Evolutionary conservation across 2,329 filamentous ascomycete genomes (phyloP), one percentile per base, ranked within the genome.

Genomic region (Ustulina deusta): DNA sequence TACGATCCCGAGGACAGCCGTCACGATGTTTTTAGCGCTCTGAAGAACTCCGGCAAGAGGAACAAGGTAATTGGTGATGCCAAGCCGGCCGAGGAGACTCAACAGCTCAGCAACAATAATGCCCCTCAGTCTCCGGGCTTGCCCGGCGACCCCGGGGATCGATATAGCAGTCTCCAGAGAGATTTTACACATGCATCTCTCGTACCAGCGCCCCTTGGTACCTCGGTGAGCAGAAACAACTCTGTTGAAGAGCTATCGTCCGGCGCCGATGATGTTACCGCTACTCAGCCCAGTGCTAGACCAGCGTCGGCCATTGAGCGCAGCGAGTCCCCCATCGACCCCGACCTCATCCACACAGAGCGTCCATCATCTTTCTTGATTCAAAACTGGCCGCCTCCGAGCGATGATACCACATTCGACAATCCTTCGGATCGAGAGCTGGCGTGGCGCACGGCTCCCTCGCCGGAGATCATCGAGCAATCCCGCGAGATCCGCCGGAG

Each of bases 131-230:
- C 17, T 13, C 17, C 17, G 25, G n/a, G 4, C 17, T 4, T 3
- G 17, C 20, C 2, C n/a, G n/a, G 5, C 2, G 25, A 15, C 6
- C 10, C 9, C 2, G 20, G 36, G 2, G 29, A n/a, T 17, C 40
- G 9, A 17, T 59, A 46, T 20, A n/a, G 17, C 0, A 25, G 10
- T 6, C 27, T 63, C 11, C 0, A 63, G 0, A 38, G 63, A 59
- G 66, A 63, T 2, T 66, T 9, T 29, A 63, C 66, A 1, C 36
- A 54, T 13, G 34, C 29, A 6, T 60, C 58, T 2, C 32, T 66
- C 0, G 55, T 69, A 6, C 66, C 66, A 22, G 25, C 10, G 11
- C 58, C 66, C 6, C 66, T 69, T 4, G 36, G 2, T 10, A 1
- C 44, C 46, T 1, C 2, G 13, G 15, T 46, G 6, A 22, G 22